These are phyloP conservation scores for Mycena galopus DNA, from an alignment of 768 basidiomycete genomes.

Conservation along the genomic window DNA sequence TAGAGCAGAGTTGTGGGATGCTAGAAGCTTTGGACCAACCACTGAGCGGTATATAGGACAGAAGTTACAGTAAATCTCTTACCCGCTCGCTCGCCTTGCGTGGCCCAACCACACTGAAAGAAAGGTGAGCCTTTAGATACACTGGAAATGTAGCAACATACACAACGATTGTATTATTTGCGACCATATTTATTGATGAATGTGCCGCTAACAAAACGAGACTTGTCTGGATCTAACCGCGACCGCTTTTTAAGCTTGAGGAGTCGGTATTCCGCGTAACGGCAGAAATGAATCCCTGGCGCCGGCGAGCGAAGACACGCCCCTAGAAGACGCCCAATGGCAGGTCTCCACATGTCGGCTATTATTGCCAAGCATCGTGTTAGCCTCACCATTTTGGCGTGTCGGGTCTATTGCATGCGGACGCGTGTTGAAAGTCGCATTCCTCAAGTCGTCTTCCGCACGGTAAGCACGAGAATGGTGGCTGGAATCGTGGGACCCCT, in stretches of 20 bases:
- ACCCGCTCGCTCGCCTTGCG: too few species aligned
- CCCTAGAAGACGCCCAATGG: neutral
- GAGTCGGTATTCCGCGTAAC: neutral
- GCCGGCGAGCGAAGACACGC: neutral
- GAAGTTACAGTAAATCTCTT: too few species aligned
- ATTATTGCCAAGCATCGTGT: too few species aligned
- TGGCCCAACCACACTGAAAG: too few species aligned
- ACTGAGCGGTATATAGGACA: neutral
- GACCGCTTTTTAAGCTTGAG: neutral
- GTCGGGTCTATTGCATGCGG: neutral
- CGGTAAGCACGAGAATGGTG: neutral
- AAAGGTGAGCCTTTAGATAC: conserved; percentile 3
- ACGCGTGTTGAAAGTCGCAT: neutral
- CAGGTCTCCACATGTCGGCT: neutral
- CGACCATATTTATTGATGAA: conserved; percentile 6
- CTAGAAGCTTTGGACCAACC: conserved; percentile 3
- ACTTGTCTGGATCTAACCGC: neutral
- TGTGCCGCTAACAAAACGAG: neutral
- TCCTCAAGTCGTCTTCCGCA: neutral
- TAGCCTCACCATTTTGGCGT: neutral
- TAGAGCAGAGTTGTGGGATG: conserved; percentile 1
- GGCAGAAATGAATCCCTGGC: neutral
- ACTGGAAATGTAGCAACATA: neutral
- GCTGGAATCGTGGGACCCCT: neutral
- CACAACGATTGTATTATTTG: conserved; percentile 12